Conservation (phyloP, 2,329 filamentous ascomycete species). For the Rutstroemia sp. region DNA sequence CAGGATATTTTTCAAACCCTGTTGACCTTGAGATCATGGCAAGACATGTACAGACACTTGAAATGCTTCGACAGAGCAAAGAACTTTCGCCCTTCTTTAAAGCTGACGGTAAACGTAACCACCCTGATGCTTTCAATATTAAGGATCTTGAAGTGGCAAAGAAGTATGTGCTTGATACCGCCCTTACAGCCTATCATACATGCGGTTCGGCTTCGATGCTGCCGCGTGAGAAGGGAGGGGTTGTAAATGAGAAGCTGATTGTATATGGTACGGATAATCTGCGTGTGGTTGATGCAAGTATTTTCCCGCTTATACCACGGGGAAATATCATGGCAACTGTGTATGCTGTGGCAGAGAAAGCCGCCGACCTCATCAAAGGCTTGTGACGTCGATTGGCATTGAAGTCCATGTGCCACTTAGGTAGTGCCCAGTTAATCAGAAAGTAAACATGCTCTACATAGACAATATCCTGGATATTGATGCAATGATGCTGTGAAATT, state of each 20-base stretch:
- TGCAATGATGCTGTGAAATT: no score
- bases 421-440: no score
- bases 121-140: background rate
- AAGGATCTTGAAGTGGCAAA: background rate
- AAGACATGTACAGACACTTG: background rate
- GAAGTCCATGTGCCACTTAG: no score
- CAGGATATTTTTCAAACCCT: background rate
- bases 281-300: slow-evolving; percentile 11
- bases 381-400: no score
- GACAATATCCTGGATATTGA: no score
- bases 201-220: slow-evolving; percentile 5
- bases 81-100: background rate
- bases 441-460: no score
- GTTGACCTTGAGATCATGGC: slow-evolving; percentile 5
- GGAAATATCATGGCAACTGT: background rate
- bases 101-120: background rate
- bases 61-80: background rate
- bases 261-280: slow-evolving; percentile 11
- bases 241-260: slow-evolving; percentile 12
- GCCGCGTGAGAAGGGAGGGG: slow-evolving; percentile 8
- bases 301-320: background rate
- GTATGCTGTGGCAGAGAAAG: background rate
- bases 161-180: background rate
- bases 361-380: background rate
- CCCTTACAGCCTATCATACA: background rate